Evolutionary conservation across 176 grass and related monocot species (phyloP), one percentile per base, ranked within the genome.

Genomic region (Triticum monococcum): DNA sequence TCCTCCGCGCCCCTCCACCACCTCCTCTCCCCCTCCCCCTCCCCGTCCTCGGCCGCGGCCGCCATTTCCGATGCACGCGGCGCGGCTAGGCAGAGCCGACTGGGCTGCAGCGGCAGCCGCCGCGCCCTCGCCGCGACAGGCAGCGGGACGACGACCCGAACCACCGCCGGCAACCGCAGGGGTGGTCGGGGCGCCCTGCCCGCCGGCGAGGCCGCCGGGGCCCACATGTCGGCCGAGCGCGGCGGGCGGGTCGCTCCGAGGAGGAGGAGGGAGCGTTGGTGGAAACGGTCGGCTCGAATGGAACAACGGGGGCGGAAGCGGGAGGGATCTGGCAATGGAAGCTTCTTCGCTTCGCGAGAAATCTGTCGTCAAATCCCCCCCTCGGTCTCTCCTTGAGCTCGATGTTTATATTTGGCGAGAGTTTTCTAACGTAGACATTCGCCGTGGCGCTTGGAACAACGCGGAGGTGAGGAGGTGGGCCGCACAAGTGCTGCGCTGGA

Each of bases 11-110:
- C 59, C 85, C 22, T 80, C 81, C 61, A 57, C 46, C 17, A 57
- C 84, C 28, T 78, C 80, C 9, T 52, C 76, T 75, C 76, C 77
- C 35, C 59, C 35, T 74, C 80, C 11, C 38, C 86, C 48, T 31
- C 72, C 11, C 38, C 86, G 25, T 31, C 72, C 16, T 64, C 88
- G 7, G 88, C 83, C 26, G 74, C 73, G 7, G 89, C 57, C 1
- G 65, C 74, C 84, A 79, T 87, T 45, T 90, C 85, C 43, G 89
- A 84, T 12, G 85, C 81, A 45, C 45, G 69, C 28, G 89, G 81
- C 69, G 52, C 68, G n/a, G 85, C 85, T 38, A 87, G 81, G 46
- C 65, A 87, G 40, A 79, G 73, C 56, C 54, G 84, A 35, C 12
- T 30, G 28, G 22, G 59, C 63, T 14, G 48, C 40, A 13, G 59